Base-by-base conservation (phyloP, 768 basidiomycete genomes). In the Asterophora parasitica region DNA sequence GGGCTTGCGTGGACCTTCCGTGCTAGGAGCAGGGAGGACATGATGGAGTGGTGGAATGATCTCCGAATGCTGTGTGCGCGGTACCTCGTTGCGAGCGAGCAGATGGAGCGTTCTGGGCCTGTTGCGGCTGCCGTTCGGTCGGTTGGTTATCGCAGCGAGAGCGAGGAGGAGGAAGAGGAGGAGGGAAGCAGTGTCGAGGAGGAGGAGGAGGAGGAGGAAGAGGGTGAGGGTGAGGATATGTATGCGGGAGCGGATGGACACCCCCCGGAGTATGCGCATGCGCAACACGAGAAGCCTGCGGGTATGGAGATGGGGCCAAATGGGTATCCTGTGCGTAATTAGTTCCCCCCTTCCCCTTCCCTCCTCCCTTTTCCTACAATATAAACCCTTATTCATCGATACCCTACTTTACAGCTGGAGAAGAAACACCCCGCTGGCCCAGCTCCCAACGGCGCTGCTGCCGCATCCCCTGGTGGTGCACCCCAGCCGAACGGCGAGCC, bases 1-100 rank as follows among this genome's bases (percentile, higher is more conserved):
- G 30, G 62, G 45, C 57, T 68, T 40, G 90, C 90, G 23, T 98
- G 88, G 83, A 88, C 83, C 41, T 98, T 99, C 76, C 78, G 92
- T 30, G 79, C 88, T 38, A 72, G 95, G 50, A 87, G 83, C 49
- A 81, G 88, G 55, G 95, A 98, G 53, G 95, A 97, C 57, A 92
- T 97, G 92, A 92, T 97, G 92, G 96, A 99, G 70, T 96, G 96
- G 91, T 99, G 96, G 96, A 98, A 98, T 61, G 96, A 98, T 62
- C 75, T 94, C 33, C 69, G 90, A 51, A 93, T 94, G 91, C 71
- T 95, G 33, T 94, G 92, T 58, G 92, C 93, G 16, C 68, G 92
- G 52, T 97, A 96, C 63, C 77, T 99, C 44, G 91, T 98, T 33
- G 92, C 93, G 28, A 89, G 86, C 54, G 96, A 98, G 70, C 78